phyloP scores from a whole-genome alignment of 305 asterid species.

The Rubia tinctorum region DNA sequence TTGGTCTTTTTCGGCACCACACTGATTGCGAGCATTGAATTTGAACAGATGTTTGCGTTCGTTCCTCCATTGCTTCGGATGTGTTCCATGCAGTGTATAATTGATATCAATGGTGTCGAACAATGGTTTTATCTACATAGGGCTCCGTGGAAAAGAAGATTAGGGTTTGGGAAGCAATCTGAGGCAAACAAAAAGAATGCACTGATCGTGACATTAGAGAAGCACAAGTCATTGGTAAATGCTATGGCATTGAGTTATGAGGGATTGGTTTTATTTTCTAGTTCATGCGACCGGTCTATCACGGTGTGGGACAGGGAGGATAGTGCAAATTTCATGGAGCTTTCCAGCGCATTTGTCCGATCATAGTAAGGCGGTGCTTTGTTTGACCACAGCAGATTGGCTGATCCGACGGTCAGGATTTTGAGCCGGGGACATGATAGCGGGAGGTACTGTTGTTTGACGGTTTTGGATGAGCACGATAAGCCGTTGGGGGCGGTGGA shows the following conservation, averaged over 20 bases:
- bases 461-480: slow-evolving; percentile 60
- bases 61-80: too few species aligned
- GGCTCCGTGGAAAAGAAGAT: too few species aligned
- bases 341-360: slow-evolving; percentile 73
- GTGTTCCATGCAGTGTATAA: too few species aligned
- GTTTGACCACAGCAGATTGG: slow-evolving; percentile 63
- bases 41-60: too few species aligned
- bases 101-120: too few species aligned
- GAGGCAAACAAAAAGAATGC: too few species aligned
- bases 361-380: slow-evolving; percentile 56
- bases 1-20: too few species aligned
- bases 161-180: too few species aligned
- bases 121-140: too few species aligned
- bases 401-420: slow-evolving; percentile 79
- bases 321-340: slow-evolving; percentile 69
- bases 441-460: slow-evolving; percentile 55
- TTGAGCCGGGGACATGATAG: slow-evolving; percentile 51
- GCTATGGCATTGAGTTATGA: slow-evolving; percentile 53
- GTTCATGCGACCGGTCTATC: slow-evolving; percentile 72
- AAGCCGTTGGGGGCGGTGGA: slow-evolving; percentile 72
- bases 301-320: slow-evolving; percentile 96
- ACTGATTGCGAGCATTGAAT: too few species aligned
- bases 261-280: slow-evolving; percentile 75
- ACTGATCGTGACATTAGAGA: too few species aligned
- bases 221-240: slow-evolving; percentile 75